Evolutionary conservation across 139 green algal species (phyloP), one percentile per base, ranked within the genome.

Genomic region (Picocystis salinarum): DNA sequence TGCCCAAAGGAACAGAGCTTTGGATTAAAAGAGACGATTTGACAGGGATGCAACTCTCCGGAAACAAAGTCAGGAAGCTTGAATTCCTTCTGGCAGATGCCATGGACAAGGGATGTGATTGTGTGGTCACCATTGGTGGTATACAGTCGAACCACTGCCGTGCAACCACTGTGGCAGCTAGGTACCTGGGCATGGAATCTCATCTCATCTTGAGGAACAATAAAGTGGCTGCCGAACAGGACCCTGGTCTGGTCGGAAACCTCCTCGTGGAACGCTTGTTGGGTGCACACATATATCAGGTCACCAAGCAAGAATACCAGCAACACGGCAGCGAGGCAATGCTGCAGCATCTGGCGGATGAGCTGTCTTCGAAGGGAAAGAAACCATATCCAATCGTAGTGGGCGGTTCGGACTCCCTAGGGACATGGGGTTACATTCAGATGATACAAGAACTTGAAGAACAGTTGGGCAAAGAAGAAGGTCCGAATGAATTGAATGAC

Each of bases 51-150:
- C 65, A 91, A 60, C 61, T 93, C 23, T 76, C 54, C 24, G 83
- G 83, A 30, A 94, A 94, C 67, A 94, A 94, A 58, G 79, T 95
- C 0, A 69, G 85, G 23, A 95, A 95, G 60, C 61, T 95, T 42
- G 85, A 95, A 62, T 95, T 95, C 34, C 53, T 95, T 11, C 40
- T 95, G 28, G 80, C 82, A 0, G 73, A 82, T 18, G 85, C 75
- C 0, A 52, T 64, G 33, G 36, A 31, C 3, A 15, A 56, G 13
- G 75, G 77, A 11, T 31, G 63, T 28, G 78, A 93, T 66, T 76
- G 61, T 39, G 60, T 95, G 1, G 69, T 94, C 45, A 95, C 85
- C 6, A 72, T 86, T 18, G 77, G 74, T 5, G 85, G 85, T 37
- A 91, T 95, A 29, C 85, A 95, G 57, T 76, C 52, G 56, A 95